Conservation (phyloP, 495 filamentous ascomycete genomes). For the Chaetomidium leptoderma region DNA sequence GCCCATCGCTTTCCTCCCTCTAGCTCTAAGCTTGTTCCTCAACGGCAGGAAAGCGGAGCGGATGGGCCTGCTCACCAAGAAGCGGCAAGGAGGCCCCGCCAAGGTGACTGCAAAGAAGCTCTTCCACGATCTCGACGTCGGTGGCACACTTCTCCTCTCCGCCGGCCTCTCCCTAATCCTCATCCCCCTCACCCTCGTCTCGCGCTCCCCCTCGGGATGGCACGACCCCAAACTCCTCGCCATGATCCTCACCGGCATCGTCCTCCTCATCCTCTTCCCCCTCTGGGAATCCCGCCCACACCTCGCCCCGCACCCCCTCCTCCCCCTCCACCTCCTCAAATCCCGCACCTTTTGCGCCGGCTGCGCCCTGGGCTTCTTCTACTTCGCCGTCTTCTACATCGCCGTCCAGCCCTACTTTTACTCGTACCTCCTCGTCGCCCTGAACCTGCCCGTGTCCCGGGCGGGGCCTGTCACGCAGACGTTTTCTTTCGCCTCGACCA, state of each 20-base stretch:
- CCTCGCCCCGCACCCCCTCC: conserved; percentile 53
- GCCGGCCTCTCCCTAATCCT: conserved; percentile 59
- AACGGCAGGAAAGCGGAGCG: conserved; percentile 53
- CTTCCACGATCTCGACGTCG: conserved; percentile 53
- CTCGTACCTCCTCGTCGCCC: conserved; percentile 62
- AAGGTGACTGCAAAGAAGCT: conserved; percentile 39
- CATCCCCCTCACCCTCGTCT: conserved; percentile 56
- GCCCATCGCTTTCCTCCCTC: conserved; percentile 50
- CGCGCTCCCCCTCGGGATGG: conserved; percentile 48
- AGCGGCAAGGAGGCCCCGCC: conserved; percentile 1
- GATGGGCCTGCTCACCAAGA: conserved; percentile 32
- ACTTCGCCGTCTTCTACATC: conserved; percentile 61
- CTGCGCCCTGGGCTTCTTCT: conserved; percentile 50
- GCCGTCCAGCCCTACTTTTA: conserved; percentile 58
- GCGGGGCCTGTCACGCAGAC: conserved; percentile 52
- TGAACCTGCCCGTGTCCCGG: conserved; percentile 49
- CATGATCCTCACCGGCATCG: conserved; percentile 53
- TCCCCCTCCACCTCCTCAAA: conserved; percentile 55
- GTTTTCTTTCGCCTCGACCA: conserved; percentile 50
- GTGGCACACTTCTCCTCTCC: conserved; percentile 54
- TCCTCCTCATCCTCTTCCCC: conserved; percentile 54
- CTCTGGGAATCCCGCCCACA: conserved; percentile 52
- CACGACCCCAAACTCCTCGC: conserved; percentile 50
- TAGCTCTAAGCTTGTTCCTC: conserved; percentile 49
- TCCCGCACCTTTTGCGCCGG: conserved; percentile 60